phyloP scores from a whole-genome alignment of 495 filamentous ascomycete genomes.

The Chaetomium tenue region DNA sequence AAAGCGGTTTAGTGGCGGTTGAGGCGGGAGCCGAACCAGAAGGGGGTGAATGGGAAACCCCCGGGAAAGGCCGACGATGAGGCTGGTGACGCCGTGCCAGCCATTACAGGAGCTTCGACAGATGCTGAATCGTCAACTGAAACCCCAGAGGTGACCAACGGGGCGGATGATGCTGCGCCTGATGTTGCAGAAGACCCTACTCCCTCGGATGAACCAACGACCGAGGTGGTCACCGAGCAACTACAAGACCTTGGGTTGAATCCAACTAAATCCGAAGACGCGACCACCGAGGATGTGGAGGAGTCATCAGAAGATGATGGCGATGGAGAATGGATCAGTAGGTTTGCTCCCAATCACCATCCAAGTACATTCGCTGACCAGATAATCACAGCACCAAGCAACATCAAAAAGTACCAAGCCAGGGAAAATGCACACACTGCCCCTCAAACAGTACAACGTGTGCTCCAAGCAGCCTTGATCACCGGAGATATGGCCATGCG shows the following conservation, averaged over 20 bases:
- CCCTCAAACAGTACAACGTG: slow-evolving; percentile 53
- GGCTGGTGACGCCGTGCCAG: slow-evolving; percentile 13
- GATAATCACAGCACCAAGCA: slow-evolving; percentile 59
- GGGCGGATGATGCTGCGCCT: not conserved
- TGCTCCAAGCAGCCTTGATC: slow-evolving; percentile 78
- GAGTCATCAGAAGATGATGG: slow-evolving; percentile 26
- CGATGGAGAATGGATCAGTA: slow-evolving; percentile 69
- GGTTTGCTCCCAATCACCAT: not conserved
- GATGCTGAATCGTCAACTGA: slow-evolving; percentile 16
- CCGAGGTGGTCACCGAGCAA: slow-evolving; percentile 38
- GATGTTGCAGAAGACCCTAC: not conserved
- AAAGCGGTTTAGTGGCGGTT: slow-evolving; percentile 61
- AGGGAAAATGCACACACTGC: slow-evolving; percentile 54
- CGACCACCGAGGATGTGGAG: slow-evolving; percentile 65
- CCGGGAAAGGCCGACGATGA: slow-evolving; percentile 42
- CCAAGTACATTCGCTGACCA: slow-evolving; percentile 4
- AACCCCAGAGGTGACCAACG: slow-evolving; percentile 22
- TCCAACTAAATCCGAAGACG: slow-evolving; percentile 20
- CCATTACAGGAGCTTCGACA: slow-evolving; percentile 13
- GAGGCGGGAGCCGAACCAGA: slow-evolving; percentile 73
- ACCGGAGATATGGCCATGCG: slow-evolving; percentile 97
- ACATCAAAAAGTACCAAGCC: slow-evolving; percentile 79
- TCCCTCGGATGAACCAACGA: slow-evolving; percentile 57
- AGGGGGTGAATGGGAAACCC: slow-evolving; percentile 66
- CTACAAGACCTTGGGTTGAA: slow-evolving; percentile 22